phyloP scores from a whole-genome alignment of 257 asterid species.

The Solanum lycopersicoides region DNA sequence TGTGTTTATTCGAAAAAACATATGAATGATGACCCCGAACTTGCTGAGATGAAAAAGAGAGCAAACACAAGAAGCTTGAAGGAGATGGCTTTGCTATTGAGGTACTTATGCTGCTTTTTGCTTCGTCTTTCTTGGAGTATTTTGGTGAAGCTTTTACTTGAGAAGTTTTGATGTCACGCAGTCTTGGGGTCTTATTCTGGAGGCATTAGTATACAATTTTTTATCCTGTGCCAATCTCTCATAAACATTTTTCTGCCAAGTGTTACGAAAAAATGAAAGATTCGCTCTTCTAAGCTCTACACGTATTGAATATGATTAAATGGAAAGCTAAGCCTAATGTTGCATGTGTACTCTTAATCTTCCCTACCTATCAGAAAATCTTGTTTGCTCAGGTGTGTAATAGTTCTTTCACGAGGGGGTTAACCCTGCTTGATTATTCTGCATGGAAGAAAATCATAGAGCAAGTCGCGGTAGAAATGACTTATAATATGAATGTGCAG shows the following conservation, averaged over 20 bases:
- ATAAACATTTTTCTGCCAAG: background rate
- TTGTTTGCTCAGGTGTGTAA: background rate
- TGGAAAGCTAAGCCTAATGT: background rate
- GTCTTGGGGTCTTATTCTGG: background rate
- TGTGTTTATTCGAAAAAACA: slow-evolving; percentile 94
- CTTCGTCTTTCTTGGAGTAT: background rate
- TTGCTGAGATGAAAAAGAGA: slow-evolving; percentile 69
- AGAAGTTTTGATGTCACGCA: background rate
- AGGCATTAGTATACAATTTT: background rate
- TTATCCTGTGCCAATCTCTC: background rate
- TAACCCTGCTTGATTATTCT: background rate
- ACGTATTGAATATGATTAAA: background rate
- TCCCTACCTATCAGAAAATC: background rate
- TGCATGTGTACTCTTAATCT: background rate
- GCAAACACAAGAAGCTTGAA: slow-evolving; percentile 95
- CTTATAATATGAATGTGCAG: background rate
- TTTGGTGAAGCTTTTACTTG: background rate
- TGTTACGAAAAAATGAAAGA: background rate
- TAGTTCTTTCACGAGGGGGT: background rate
- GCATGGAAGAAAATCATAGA: background rate
- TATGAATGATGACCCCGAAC: slow-evolving; percentile 80
- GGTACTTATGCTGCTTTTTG: slow-evolving; percentile 21
- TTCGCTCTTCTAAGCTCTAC: background rate
- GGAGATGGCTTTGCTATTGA: slow-evolving; percentile 84
- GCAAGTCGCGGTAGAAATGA: background rate